These are phyloP conservation scores for Aspergillus tanneri DNA, from an alignment of 2,329 filamentous ascomycete genomes.

Conservation along the genomic window DNA sequence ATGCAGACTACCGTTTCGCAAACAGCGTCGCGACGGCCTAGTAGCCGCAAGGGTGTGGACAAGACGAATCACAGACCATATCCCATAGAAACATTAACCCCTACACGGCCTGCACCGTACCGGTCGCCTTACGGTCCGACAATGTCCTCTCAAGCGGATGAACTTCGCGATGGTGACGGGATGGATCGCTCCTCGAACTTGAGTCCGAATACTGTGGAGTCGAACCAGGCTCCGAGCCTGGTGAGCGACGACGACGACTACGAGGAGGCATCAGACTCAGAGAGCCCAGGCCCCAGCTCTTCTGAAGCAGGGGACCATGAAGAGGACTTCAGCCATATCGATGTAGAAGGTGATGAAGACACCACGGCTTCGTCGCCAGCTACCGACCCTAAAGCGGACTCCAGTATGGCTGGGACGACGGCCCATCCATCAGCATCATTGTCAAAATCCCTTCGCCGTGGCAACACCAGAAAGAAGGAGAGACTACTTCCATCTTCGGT, in stretches of 20 bases:
- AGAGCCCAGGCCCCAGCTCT: constrained; percentile 53
- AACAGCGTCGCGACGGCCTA: constrained; percentile 49
- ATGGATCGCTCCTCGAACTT: constrained; percentile 51
- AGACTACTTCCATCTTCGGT: constrained; percentile 27
- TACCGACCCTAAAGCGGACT: constrained; percentile 35
- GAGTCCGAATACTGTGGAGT: constrained; percentile 67
- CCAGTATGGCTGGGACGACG: constrained; percentile 30
- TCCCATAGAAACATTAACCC: constrained; percentile 43
- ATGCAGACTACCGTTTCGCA: constrained; percentile 58
- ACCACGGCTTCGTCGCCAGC: constrained; percentile 35
- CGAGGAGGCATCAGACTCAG: constrained; percentile 65
- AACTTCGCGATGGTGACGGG: constrained; percentile 42
- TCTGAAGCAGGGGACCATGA: constrained; percentile 57
- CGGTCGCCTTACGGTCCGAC: constrained; percentile 30
- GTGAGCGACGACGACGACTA: constrained; percentile 80
- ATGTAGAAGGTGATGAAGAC: constrained; percentile 48
- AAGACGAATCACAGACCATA: constrained; percentile 39
- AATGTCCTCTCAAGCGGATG: constrained; percentile 46
- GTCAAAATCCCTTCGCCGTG: constrained; percentile 32
- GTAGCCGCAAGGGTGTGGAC: constrained; percentile 59
- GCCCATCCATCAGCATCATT: constrained; percentile 27
- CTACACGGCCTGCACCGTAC: constrained; percentile 30
- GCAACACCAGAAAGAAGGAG: constrained; percentile 33
- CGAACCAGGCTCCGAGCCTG: constrained; percentile 75
- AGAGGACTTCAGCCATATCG: constrained; percentile 44